Base-by-base conservation (phyloP, 108 stramenopile species). In the Nannochloropsis gaditana region DNA sequence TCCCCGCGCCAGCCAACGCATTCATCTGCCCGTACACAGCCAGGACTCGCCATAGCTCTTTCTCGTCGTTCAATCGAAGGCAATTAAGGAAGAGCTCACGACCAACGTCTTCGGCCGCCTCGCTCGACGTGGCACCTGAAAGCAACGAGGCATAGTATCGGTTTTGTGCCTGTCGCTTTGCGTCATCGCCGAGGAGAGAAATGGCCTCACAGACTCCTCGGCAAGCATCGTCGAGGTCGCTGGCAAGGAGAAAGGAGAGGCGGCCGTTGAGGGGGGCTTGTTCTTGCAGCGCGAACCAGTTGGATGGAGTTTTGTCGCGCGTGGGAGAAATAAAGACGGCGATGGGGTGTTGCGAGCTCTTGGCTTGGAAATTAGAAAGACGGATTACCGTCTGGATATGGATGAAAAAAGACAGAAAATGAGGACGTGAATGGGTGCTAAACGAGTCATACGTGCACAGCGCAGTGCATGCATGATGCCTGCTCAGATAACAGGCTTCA, bases 311-410 rank as follows among this genome's bases (percentile, higher is more conserved):
- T 6, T n/a, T 15, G 8, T 73, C 59, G n/a, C 59, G 59, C 4
- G 59, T 73, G 59, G 59, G 8, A 73, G 59, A 73, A 2, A 73
- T 73, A n/a, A 73, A n/a, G 59, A 73, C 59, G 59, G 59, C 59
- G 59, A 73, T 73, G 8, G 59, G 59, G 8, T 73, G 59, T n/a
- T n/a, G 59, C 19, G 59, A 73, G 59, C 19, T n/a, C n/a, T 73
- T 73, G 5, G 2, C 15, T n/a, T 73, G 59, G 59, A 73, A 73
- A n/a, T 15, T 73, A n/a, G 59, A 73, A 6, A 73, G 59, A n/a
- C 59, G 59, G 2, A n/a, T 73, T 4, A 73, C 19, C 4, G 59
- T 73, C 59, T 73, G 19, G n/a, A n/a, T 15, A 2, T n/a, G 59
- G 8, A 4, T n/a, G 59, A n/a, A n/a, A 73, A n/a, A 3, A n/a